A percentile compares a stretch with the other conserved stretches of the same genome.
Conservation (phyloP, 148 eudicot genomes). For the Rhododendron simsii region DNA sequence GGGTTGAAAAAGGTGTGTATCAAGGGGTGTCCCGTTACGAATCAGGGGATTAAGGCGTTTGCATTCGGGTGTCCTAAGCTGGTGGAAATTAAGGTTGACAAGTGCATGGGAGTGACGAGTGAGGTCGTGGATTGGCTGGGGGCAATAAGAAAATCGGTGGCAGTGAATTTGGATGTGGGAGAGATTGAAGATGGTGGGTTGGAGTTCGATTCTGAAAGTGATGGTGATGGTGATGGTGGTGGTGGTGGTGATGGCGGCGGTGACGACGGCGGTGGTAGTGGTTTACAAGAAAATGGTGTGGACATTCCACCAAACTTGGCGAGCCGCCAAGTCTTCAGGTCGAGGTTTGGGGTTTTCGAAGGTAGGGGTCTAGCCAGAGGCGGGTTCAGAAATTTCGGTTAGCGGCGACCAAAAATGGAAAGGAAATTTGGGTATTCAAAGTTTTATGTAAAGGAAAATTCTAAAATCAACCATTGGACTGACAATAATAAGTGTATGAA, state of each 20-base stretch:
- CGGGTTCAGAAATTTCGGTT: not conserved
- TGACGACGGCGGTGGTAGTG: not conserved
- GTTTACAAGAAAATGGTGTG: constrained; percentile 42
- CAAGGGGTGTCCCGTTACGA: constrained; percentile 65
- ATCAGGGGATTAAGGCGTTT: constrained; percentile 54
- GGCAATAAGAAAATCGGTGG: constrained; percentile 40
- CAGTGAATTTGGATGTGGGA: constrained; percentile 51
- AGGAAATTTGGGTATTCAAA: no score
- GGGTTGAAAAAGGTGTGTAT: constrained; percentile 74
- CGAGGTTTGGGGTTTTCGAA: constrained; percentile 25
- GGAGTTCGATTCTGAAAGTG: constrained; percentile 24
- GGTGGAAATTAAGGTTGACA: constrained; percentile 71
- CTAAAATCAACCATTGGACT: no score
- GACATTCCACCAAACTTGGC: constrained; percentile 21
- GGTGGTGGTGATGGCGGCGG: no score
- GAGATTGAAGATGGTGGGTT: constrained; percentile 41
- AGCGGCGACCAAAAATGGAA: no score
- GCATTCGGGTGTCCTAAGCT: constrained; percentile 73
- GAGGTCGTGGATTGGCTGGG: constrained; percentile 50
- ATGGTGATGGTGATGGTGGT: constrained; percentile 57
- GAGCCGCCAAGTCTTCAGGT: constrained; percentile 14
- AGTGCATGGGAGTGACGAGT: constrained; percentile 58
- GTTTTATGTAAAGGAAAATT: no score
- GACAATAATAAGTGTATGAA: no score
- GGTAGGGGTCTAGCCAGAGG: constrained; percentile 13